A percentile compares a stretch with the other conserved stretches of the same genome.
Conservation (phyloP, 345 rosid genomes). For the Rhodamnia rubescens region DNA sequence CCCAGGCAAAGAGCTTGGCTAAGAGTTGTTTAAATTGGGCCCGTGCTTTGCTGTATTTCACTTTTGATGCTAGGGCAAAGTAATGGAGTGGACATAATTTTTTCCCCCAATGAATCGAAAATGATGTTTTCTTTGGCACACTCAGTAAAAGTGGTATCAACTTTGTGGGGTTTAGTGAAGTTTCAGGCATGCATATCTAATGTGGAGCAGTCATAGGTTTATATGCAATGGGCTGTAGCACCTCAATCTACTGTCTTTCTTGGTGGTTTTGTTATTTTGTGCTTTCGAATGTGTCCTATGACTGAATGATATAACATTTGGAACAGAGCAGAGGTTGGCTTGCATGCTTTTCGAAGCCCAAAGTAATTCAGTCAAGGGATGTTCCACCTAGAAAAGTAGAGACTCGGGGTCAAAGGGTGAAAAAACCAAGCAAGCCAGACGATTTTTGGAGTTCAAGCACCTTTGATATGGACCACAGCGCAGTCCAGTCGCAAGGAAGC, state of each 20-base stretch:
- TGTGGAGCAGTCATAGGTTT: neutral
- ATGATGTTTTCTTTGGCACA: neutral
- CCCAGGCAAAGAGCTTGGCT: neutral
- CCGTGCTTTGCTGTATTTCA: neutral
- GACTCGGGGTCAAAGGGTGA: slow-evolving; percentile 6
- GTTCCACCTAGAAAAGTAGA: slow-evolving; percentile 14
- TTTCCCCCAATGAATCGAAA: neutral
- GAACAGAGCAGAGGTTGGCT: slow-evolving; percentile 88
- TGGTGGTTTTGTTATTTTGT: slow-evolving; percentile 9
- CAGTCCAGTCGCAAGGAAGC: slow-evolving; percentile 62
- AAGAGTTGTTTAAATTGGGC: neutral
- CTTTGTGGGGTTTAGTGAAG: neutral
- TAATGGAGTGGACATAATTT: neutral
- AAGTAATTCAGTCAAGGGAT: slow-evolving; percentile 15
- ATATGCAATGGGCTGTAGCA: neutral
- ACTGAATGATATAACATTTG: slow-evolving; percentile 26
- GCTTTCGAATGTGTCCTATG: slow-evolving; percentile 7
- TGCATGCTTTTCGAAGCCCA: slow-evolving; percentile 49
- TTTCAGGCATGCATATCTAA: neutral
- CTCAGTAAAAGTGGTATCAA: neutral
- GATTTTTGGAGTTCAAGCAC: slow-evolving; percentile 64
- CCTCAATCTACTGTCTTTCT: neutral
- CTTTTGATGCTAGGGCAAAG: neutral
- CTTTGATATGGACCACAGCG: slow-evolving; percentile 56
- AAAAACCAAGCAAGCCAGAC: slow-evolving; percentile 35